A percentile compares a stretch with the other conserved stretches of the same genome.
phyloP scores from a whole-genome alignment of 345 rosid species.

The Populus tremula region DNA sequence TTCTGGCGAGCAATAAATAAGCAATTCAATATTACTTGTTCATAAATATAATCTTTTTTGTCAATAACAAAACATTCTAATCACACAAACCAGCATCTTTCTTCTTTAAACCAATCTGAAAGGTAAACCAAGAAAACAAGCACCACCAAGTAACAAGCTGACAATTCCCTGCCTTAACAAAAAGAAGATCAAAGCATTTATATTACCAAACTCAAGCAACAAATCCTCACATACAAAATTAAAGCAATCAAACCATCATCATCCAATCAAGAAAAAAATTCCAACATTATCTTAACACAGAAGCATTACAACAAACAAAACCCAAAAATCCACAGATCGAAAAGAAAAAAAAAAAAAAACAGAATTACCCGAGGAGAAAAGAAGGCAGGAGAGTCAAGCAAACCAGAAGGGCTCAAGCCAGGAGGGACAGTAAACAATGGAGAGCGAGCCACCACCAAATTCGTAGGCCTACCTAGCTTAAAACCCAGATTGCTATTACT shows the following conservation, averaged over 20 bases:
- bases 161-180: not conserved
- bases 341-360: not conserved
- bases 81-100: not conserved
- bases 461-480: constrained; percentile 49
- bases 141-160: not conserved
- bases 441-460: constrained; percentile 47
- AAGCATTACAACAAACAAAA: not conserved
- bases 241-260: constrained; percentile 1
- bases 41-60: not conserved
- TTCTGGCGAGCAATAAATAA: not conserved
- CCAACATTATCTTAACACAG: not conserved
- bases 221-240: not conserved
- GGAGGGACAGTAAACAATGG: constrained; percentile 74
- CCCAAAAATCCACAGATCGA: not conserved
- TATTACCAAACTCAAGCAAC: not conserved
- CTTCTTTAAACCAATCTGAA: not conserved
- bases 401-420: constrained; percentile 89
- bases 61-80: not conserved
- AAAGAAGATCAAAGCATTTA: not conserved
- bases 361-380: constrained; percentile 68
- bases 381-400: constrained; percentile 69
- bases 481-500: constrained; percentile 37
- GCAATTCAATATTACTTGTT: not conserved
- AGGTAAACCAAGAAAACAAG: not conserved
- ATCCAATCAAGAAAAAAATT: not conserved